Evolutionary conservation across 805 yeast species (phyloP), one percentile per base, ranked within the genome.

Genomic region (Ogataea nakhonphanomensis): DNA sequence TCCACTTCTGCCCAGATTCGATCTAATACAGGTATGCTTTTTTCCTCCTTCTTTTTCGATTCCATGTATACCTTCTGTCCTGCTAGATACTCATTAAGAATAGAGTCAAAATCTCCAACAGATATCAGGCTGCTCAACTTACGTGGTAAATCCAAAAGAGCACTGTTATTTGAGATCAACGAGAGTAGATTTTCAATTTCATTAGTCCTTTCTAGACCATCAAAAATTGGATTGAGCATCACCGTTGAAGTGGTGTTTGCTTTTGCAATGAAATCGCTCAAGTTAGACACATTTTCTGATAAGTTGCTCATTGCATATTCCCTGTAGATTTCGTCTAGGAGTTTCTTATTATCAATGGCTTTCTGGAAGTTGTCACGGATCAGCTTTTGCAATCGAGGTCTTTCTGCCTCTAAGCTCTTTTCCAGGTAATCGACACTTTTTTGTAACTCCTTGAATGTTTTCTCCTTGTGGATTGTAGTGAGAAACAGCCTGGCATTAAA

Each of bases 341-440:
- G 66, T 17, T 81, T 74, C 53, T 84, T 84, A 21, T 81, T 71
- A 46, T 73, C 74, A 24, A 84, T 85, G 47, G 81, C 83, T 49
- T 73, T 70, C 39, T 76, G 73, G 49, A 78, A 81, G 53, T 84
- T 85, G 10, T 69, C 61, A 48, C 78, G 78, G 11, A 82, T 77
- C 30, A 80, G 58, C 11, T 56, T 51, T 42, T 74, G 71, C 51
- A 81, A 58, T 13, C 73, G 73, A 7, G 69, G 65, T 27, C 78
- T 73, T 48, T 75, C 75, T 2, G 67, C 59, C 6, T 69, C 64
- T 24, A 82, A 70, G 14, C 76, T 69, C 17, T 55, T 47, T 41
- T 79, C 81, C 35, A 82, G 59, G 36, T 57, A 63, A 25, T 66
- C 71, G 40, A 81, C 63, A 1, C 82, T 73, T 6, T 57, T 51